Base-by-base conservation (phyloP, 768 basidiomycete species). In the Tephrocybe sp. region DNA sequence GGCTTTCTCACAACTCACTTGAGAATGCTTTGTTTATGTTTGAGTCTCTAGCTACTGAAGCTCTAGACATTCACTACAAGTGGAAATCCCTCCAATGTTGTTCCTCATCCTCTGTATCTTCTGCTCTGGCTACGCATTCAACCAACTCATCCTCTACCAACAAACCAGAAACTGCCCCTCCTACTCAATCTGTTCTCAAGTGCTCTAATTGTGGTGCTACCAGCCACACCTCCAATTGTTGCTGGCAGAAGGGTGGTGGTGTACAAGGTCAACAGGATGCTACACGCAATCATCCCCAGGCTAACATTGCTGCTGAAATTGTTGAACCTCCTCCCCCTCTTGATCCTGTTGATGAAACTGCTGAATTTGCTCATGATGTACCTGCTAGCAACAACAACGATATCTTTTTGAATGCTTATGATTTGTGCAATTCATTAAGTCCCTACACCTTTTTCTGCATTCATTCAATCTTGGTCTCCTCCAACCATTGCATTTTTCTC, bases 201-300 rank as follows among this genome's bases (percentile, higher is more conserved):
- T 50, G 49, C 15, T 34, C 40, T 9, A 50, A 50, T 20, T 50
- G 49, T 18, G 20, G 11, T 8, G 33, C 17, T 28, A 5, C 8
- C 30, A 30, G 49, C 3, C 49, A 50, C n/a, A 34, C 21, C 6
- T 4, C 8, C 9, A 21, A 24, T 23, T 14, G 28, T n/a, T 50
- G 49, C n/a, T 50, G 49, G 49, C 21, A 30, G 14, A 33, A 42
- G 20, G 49, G 49, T 24, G 49, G 48, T 40, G 48, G 39, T 3
- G 30, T 49, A 6, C 25, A 40, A 14, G 25, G 38, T 23, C 25
- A 28, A 5, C 26, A 33, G 12, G 30, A 23, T 26, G 26, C 21
- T 50, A 15, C 14, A 1, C 11, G 20, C 3, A 14, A 26, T 36
- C 12, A 25, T 5, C 14, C 21, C 3, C 11, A 30, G 2, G 49